Percentiles rank a stretch among this genome's conserved stretches.
phyloP scores from a whole-genome alignment of 2,329 filamentous ascomycete species.

The Gliomastix tumulicola region DNA sequence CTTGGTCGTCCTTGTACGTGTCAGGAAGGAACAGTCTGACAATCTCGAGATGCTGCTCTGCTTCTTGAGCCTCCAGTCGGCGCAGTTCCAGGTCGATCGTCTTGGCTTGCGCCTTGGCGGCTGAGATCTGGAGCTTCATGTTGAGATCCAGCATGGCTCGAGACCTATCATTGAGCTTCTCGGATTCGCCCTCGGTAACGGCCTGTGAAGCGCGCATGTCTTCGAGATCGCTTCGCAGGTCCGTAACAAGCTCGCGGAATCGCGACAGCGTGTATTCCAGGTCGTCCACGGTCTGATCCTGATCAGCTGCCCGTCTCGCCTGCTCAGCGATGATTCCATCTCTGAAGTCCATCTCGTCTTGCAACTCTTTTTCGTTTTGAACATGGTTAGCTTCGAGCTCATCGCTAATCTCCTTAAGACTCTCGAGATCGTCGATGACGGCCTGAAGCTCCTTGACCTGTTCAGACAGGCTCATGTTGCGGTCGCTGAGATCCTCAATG shows the following conservation, averaged over 20 bases:
- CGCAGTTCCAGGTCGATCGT: slow-evolving; percentile 87
- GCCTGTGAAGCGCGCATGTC: slow-evolving; percentile 90
- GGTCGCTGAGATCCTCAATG: slow-evolving; percentile 84
- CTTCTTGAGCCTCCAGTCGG: slow-evolving; percentile 82
- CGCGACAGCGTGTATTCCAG: slow-evolving; percentile 84
- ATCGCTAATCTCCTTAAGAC: slow-evolving; percentile 84
- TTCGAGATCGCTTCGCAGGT: slow-evolving; percentile 77
- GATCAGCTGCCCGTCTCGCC: slow-evolving; percentile 61
- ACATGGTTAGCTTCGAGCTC: slow-evolving; percentile 91
- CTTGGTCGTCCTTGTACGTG: slow-evolving; percentile 69
- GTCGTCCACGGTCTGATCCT: slow-evolving; percentile 76
- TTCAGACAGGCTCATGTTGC: slow-evolving; percentile 77
- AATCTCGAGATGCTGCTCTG: slow-evolving; percentile 80
- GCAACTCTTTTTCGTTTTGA: slow-evolving; percentile 88
- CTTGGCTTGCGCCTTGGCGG: slow-evolving; percentile 87
- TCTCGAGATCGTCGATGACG: slow-evolving; percentile 81
- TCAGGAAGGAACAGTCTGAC: slow-evolving; percentile 86
- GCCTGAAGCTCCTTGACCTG: slow-evolving; percentile 76
- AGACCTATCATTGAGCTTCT: slow-evolving; percentile 81
- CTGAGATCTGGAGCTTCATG: slow-evolving; percentile 84
- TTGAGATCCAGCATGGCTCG: slow-evolving; percentile 96
- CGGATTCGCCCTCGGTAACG: slow-evolving; percentile 86
- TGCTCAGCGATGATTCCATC: slow-evolving; percentile 82
- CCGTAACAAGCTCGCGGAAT: slow-evolving; percentile 84
- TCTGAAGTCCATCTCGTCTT: slow-evolving; percentile 86